Evolutionary conservation across 306 rosid genomes (phyloP).

Genomic region (Inga laurina): DNA sequence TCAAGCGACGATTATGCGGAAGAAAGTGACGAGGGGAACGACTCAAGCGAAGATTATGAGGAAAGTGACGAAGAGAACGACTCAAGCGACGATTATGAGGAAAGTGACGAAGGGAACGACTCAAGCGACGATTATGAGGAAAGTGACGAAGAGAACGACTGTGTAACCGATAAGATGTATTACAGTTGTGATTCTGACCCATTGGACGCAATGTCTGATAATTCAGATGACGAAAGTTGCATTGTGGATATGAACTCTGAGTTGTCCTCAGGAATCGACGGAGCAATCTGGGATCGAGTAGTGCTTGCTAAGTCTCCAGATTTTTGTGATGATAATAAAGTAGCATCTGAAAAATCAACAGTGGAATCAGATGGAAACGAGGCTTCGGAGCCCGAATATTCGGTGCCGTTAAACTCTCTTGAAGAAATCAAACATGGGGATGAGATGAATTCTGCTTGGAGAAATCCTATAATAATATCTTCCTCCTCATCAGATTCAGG

Average conservation of each 20-base stretch:
- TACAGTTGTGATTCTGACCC: conserved; percentile 26
- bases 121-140: no score
- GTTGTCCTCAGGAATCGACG: neutral
- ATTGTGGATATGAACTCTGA: neutral
- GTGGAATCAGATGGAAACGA: neutral
- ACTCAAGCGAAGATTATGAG: no score
- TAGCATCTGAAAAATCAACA: neutral
- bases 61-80: no score
- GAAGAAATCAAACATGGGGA: conserved; percentile 10
- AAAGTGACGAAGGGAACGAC: no score
- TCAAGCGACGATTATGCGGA: no score
- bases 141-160: no score
- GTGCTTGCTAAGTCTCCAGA: neutral
- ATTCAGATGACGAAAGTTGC: conserved; percentile 27
- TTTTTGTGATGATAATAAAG: no score
- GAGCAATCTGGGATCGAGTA: no score
- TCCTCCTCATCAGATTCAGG: conserved; percentile 28
- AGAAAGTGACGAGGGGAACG: no score
- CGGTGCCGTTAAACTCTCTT: conserved; percentile 29
- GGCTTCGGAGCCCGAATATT: conserved; percentile 19
- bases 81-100: no score
- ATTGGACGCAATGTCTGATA: conserved; percentile 10
- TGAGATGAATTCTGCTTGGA: conserved; percentile 26
- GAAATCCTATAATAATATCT: conserved; percentile 5
- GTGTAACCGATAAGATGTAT: conserved; percentile 22